Evolutionary conservation across 163 green algal species (phyloP), one percentile per base, ranked within the genome.

Genomic region (Chlamydomonas reinhardtii): DNA sequence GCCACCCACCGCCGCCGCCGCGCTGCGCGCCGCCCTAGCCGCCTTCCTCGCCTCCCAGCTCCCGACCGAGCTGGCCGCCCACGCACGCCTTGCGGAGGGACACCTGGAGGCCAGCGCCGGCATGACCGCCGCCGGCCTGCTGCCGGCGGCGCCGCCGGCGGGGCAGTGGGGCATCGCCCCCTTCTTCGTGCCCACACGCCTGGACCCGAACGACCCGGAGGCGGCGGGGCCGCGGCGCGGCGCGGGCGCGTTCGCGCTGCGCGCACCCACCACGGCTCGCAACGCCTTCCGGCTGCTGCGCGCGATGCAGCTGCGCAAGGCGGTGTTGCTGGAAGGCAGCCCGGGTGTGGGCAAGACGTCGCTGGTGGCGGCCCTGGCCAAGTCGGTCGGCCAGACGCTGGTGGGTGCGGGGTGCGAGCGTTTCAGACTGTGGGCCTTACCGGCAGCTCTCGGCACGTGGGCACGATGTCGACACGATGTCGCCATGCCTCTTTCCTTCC

Each of bases 321-420:
- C 98, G 43, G 94, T 99, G 37, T 90, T 99, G 59, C 89, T 99
- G 76, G 98, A 99, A 89, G 98, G 98, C 74, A 96, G 88, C 59
- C 98, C 98, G 0, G 98, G 98, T 4, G 98, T 99, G 27, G 98
- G 98, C 76, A 99, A 99, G 94, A 99, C 95, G 35, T 97, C 89
- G 32, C 90, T 99, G 54, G 91, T 99, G 5, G 89, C 95, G 4
- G 98, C 98, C 19, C 77, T 99, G 25, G 96, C 97, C 0, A 83
- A 87, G 25, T 61, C 52, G 1, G 62, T 85, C 27, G 92, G 93
- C 29, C 90, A 92, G 34, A 64, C 78, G 65, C 89, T 98, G 73
- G 95, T 99, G 59, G 11, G 43, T 54, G 8, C 8, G 43, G n/a
- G n/a, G n/a, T n/a, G n/a, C n/a, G n/a, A n/a, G n/a, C n/a, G n/a